Conservation (phyloP, 1,284 basidiomycete genomes). For the Schizophyllum commune region DNA sequence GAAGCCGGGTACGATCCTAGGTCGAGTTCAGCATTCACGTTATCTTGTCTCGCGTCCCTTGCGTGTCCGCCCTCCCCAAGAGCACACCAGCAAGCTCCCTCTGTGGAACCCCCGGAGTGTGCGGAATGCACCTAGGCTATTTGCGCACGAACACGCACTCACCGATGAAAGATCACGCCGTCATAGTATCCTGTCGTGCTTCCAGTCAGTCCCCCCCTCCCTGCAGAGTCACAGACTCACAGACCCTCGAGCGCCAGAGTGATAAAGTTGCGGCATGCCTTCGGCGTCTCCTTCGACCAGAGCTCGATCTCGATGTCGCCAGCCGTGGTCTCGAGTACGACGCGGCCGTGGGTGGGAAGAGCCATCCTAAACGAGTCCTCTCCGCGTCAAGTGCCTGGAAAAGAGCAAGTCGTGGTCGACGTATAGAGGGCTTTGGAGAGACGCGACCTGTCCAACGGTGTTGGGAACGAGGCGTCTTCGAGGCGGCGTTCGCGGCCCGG, state of each 20-base stretch:
- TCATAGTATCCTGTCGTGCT: slow-evolving; percentile 82
- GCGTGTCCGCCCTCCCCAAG: no score
- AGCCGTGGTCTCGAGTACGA: slow-evolving; percentile 84
- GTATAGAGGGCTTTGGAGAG: no score
- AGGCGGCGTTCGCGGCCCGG: no score
- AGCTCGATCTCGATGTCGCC: slow-evolving; percentile 93
- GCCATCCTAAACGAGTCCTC: no score
- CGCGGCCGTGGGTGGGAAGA: slow-evolving; percentile 77
- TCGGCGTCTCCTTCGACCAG: slow-evolving; percentile 95
- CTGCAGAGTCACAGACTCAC: slow-evolving; percentile 22
- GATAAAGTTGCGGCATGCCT: slow-evolving; percentile 90
- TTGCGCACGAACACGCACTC: no score
- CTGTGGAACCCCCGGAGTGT: no score
- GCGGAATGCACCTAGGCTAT: no score
- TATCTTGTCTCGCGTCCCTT: not conserved
- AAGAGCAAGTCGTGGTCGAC: no score
- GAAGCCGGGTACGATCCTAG: slow-evolving; percentile 77
- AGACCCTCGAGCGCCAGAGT: slow-evolving; percentile 85
- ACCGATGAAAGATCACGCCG: slow-evolving; percentile 88
- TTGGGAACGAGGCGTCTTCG: no score
- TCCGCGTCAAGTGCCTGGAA: no score
- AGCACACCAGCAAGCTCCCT: no score
- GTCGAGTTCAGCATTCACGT: not conserved
- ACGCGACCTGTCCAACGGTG: no score
- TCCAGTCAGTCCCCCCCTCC: slow-evolving; percentile 7